A percentile compares a stretch with the other conserved stretches of the same genome.
These are phyloP conservation scores for Albizia julibrissin DNA, from an alignment of 306 rosid genomes.

Conservation along the genomic window DNA sequence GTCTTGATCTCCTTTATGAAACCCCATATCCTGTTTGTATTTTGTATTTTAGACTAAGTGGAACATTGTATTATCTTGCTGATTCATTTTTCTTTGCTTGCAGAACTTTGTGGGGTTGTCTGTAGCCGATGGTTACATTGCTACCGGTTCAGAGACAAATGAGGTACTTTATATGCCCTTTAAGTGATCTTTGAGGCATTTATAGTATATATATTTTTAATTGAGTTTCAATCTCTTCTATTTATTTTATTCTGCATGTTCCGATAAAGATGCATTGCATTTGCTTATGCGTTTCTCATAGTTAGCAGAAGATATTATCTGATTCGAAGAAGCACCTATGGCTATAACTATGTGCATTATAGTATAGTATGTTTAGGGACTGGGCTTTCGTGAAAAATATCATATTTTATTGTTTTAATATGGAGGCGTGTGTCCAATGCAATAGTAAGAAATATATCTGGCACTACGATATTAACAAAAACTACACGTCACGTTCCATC, in stretches of 20 bases:
- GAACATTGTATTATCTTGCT: constrained; percentile 18
- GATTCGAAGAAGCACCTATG: background rate
- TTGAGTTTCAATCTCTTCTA: background rate
- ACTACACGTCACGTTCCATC: background rate
- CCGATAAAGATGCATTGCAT: background rate
- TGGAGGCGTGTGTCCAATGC: background rate
- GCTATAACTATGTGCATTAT: background rate
- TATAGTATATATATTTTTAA: background rate
- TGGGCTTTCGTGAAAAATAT: background rate
- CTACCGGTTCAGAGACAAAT: constrained; percentile 97
- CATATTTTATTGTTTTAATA: background rate
- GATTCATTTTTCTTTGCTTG: constrained; percentile 39
- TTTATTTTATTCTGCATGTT: background rate
- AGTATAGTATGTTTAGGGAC: background rate
- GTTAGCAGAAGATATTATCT: background rate
- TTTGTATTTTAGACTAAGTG: background rate
- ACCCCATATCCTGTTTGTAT: background rate
- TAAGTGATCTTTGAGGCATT: background rate
- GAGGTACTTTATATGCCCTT: constrained; percentile 58
- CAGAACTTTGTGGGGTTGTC: constrained; percentile 98
- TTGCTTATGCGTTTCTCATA: background rate
- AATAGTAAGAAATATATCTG: background rate
- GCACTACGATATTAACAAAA: background rate
- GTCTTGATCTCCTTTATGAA: background rate
- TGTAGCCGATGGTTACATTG: constrained; percentile 89